Evolutionary conservation across 345 rosid genomes (phyloP).

Genomic region (Rhizophora mangle): DNA sequence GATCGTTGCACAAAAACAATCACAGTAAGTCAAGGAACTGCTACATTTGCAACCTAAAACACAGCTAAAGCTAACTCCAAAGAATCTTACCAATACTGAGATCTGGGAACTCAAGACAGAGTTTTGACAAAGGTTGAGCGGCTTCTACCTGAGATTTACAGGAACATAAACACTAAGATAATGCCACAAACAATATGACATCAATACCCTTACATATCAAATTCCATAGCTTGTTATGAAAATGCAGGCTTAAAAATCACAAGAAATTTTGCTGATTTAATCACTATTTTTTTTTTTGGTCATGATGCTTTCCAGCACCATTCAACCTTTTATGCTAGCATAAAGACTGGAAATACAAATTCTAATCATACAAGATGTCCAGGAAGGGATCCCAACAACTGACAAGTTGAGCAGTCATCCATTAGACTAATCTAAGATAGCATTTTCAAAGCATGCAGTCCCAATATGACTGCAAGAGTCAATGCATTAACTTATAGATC

Average conservation of each 20-base stretch:
- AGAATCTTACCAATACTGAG: conserved; percentile 58
- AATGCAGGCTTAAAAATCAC: neutral
- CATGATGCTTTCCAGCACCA: neutral
- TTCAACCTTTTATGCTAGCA: neutral
- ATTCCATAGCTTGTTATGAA: neutral
- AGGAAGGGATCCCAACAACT: neutral
- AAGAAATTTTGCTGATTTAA: neutral
- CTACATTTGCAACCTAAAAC: neutral
- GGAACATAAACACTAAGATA: neutral
- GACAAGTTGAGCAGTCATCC: neutral
- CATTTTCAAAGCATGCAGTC: neutral
- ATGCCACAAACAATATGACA: conserved; percentile 4
- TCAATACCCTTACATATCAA: neutral
- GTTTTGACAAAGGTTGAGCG: conserved; percentile 74
- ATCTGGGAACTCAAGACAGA: conserved; percentile 86
- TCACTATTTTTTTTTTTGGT: neutral
- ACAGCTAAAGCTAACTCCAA: neutral
- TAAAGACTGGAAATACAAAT: too few relatives aligned
- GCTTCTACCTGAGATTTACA: conserved; percentile 64
- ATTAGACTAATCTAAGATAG: neutral
- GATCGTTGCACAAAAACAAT: conserved; percentile 17
- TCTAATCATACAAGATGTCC: neutral
- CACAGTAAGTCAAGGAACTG: conserved; percentile 15
- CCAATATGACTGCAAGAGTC: neutral
- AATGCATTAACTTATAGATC: too few relatives aligned